Base-by-base conservation (phyloP, 78 protist species). In the Emiliania huxleyi region DNA sequence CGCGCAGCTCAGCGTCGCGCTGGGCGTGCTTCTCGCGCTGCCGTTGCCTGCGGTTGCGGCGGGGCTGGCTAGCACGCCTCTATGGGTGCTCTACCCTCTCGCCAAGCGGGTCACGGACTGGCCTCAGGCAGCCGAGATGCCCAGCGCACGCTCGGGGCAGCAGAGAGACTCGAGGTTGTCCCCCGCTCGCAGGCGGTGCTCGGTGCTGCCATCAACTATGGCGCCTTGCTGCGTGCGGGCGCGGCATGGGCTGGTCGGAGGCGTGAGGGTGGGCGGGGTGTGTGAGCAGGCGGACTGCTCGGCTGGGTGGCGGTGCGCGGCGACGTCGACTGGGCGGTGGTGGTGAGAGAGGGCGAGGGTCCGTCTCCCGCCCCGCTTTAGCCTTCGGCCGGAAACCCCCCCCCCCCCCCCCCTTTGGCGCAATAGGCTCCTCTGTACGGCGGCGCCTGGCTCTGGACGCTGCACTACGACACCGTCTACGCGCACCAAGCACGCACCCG, bases 181-280 rank as follows among this genome's bases (percentile, higher is more conserved):
- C n/a, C n/a, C n/a, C n/a, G n/a, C n/a, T n/a, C n/a, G 62, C 75
- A 62, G 85, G 85, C 85, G 62, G 93, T 97, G 5, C 94, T 97
- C 89, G 99, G 99, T 2, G 93, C 96, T 33, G 95, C 99, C 40
- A 96, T 97, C 90, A 97, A 97, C 94, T 97, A 98, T 98, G 98
- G 98, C 23, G 98, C 95, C 42, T n/a, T n/a, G n/a, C n/a, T n/a
- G n/a, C n/a, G n/a, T n/a, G n/a, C n/a, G n/a, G n/a, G n/a, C n/a
- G n/a, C n/a, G n/a, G n/a, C n/a, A n/a, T n/a, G n/a, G n/a, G n/a
- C n/a, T n/a, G n/a, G n/a, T n/a, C n/a, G n/a, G n/a, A n/a, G n/a
- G n/a, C n/a, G n/a, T n/a, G n/a, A n/a, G n/a, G n/a, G n/a, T n/a
- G n/a, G n/a, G n/a, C n/a, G n/a, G n/a, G n/a, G n/a, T n/a, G n/a